Evolutionary conservation across 441 rosid species (phyloP), one percentile per base, ranked within the genome.

Genomic region (Gossypium trilobum): DNA sequence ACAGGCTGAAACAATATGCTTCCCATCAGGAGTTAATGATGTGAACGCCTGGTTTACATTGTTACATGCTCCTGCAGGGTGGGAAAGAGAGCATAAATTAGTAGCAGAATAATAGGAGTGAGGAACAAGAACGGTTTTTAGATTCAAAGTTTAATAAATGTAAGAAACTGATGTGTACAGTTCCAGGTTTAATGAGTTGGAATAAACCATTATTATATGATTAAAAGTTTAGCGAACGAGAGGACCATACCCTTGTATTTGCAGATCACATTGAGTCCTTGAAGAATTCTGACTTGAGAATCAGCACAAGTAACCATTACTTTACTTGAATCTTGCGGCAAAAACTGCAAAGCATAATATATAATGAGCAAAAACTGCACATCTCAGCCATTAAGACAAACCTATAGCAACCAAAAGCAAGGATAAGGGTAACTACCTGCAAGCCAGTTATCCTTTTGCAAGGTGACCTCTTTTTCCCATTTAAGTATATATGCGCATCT

Each of bases 221-320:
- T 70, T 39, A 5, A 71, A 52, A 44, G 56, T 16, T 22, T 2
- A 55, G 48, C 48, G 13, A 48, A 36, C 29, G 51, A 61, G 44
- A 23, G 11, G 25, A 58, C 11, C 2, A 51, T 82, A 90, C 98
- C 97, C 75, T 75, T 89, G 75, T 87, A 95, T 85, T 91, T 93
- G 77, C 89, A 83, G 57, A 93, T 79, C 67, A 95, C 85, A 58
- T 87, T 85, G 61, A 74, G 73, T 68, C 97, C 97, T 27, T 86
- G 76, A 10, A 90, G 87, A 74, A 95, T 88, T 76, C 93, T 86
- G 71, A 93, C 88, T 75, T 86, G 90, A 16, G 98, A 90, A 86
- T 91, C 99, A 17, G 94, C 98, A 50, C 87, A 95, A 20, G 95
- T 86, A 70, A 95, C 97, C 80, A 93, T 80, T 74, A 95, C 83